Percentiles rank a stretch among this genome's conserved stretches.
Conservation (phyloP, 140 eudicot species). For the Bidens hawaiensis region DNA sequence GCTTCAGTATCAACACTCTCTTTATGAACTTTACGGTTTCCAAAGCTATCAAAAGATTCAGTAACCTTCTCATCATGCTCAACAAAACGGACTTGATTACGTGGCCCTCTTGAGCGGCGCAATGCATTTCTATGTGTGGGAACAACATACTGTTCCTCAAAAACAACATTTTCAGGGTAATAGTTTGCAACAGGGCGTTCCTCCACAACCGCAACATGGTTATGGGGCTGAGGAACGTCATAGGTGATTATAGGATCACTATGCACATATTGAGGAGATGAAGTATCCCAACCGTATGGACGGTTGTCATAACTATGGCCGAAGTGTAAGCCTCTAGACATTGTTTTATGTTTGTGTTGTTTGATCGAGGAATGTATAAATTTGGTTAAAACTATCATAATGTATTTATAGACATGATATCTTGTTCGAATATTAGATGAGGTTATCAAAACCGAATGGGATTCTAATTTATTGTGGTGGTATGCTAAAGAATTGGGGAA, state of each 20-base stretch:
- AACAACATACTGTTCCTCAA: conserved; percentile 15
- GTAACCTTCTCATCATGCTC: conserved; percentile 29
- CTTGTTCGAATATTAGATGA: conserved; percentile 3
- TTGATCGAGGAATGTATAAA: conserved; percentile 5
- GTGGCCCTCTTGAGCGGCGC: conserved; percentile 17
- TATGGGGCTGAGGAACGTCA: conserved; percentile 23
- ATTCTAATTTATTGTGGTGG: conserved; percentile 27
- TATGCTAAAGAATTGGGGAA: conserved; percentile 12
- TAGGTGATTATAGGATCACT: conserved; percentile 8
- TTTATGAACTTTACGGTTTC: conserved; percentile 17
- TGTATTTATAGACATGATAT: conserved; percentile 25
- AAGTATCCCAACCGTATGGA: conserved; percentile 25
- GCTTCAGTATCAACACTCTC: conserved; percentile 47
- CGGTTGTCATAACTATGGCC: conserved; percentile 4
- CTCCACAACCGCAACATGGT: conserved; percentile 11
- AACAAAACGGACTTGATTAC: conserved; percentile 50
- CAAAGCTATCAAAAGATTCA: conserved; percentile 13
- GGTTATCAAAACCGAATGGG: conserved; percentile 22
- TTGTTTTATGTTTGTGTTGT: not conserved
- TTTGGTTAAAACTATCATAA: not conserved
- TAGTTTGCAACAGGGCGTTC: conserved; percentile 7
- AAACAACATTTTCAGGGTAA: conserved; percentile 15
- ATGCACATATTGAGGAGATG: conserved; percentile 11
- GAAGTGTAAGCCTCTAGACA: conserved; percentile 19
- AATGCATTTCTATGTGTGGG: conserved; percentile 21